phyloP scores from a whole-genome alignment of 495 filamentous ascomycete genomes.

The Penicillium samsonianum region DNA sequence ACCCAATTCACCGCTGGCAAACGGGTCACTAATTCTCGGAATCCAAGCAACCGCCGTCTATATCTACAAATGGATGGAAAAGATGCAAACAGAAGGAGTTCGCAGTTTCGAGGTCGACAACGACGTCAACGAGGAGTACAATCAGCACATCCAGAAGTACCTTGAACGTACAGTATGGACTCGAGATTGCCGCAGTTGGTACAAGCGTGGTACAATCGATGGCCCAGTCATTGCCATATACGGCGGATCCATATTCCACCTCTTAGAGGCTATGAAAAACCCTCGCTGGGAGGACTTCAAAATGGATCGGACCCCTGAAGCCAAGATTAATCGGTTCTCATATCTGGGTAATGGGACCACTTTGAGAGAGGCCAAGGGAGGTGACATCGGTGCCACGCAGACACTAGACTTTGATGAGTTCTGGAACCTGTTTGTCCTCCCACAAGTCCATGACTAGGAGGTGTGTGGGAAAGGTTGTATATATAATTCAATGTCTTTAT shows the following conservation, averaged over 20 bases:
- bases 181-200: slow-evolving; percentile 40
- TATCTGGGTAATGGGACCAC: slow-evolving; percentile 49
- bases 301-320: slow-evolving; percentile 28
- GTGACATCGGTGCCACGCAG: slow-evolving; percentile 15
- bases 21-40: slow-evolving; percentile 3
- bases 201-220: slow-evolving; percentile 31
- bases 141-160: slow-evolving; percentile 33
- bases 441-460: slow-evolving; percentile 18
- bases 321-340: slow-evolving; percentile 44
- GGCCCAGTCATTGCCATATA: slow-evolving; percentile 21
- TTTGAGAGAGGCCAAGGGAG: slow-evolving; percentile 18
- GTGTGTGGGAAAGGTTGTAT: neutral
- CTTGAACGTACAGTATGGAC: slow-evolving; percentile 40
- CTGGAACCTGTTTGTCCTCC: slow-evolving; percentile 22
- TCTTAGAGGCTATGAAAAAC: slow-evolving; percentile 49
- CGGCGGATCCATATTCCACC: slow-evolving; percentile 40
- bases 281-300: slow-evolving; percentile 51
- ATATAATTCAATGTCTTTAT: neutral
- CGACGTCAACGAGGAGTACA: slow-evolving; percentile 7
- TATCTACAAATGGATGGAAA: slow-evolving; percentile 5
- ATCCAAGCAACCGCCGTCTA: slow-evolving; percentile 4
- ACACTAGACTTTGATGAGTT: slow-evolving; percentile 23
- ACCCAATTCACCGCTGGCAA: slow-evolving; percentile 48
- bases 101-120: neutral
- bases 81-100: slow-evolving; percentile 3